Conservation (phyloP, 805 yeast species). For the Wickerhamomyces pijperi region DNA sequence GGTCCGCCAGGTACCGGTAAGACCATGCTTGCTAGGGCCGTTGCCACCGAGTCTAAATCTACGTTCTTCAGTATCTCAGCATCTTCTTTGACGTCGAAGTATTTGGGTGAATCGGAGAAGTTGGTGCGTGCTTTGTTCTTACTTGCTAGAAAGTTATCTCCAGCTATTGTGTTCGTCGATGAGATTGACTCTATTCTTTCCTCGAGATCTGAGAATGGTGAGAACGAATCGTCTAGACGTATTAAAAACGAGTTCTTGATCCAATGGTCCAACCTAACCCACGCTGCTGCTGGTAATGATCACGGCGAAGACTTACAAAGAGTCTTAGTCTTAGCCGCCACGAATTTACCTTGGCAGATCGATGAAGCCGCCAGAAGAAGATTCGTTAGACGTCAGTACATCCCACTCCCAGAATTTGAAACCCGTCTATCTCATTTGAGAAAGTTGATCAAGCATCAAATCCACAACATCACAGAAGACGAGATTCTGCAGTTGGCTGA, state of each 20-base stretch:
- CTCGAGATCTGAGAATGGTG: conserved; percentile 64
- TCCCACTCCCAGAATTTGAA: conserved; percentile 84
- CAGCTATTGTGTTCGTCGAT: conserved; percentile 90
- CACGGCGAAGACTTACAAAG: conserved; percentile 26
- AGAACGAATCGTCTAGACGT: conserved; percentile 82
- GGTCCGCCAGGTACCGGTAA: conserved; percentile 99
- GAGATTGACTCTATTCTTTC: conserved; percentile 89
- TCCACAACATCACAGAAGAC: conserved; percentile 47
- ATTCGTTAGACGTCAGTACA: conserved; percentile 85
- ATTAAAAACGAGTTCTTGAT: conserved; percentile 89
- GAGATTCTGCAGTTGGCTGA: conserved; percentile 54
- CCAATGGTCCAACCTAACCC: conserved; percentile 90
- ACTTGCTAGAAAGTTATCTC: conserved; percentile 78
- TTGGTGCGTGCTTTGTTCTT: conserved; percentile 81
- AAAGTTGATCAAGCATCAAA: conserved; percentile 60
- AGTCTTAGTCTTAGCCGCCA: conserved; percentile 87
- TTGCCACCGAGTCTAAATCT: conserved; percentile 90
- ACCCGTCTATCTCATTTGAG: conserved; percentile 67
- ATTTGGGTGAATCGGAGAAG: conserved; percentile 83
- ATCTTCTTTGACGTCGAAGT: conserved; percentile 76
- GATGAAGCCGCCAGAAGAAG: conserved; percentile 97
- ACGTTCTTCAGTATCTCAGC: conserved; percentile 91
- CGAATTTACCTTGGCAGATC: conserved; percentile 93
- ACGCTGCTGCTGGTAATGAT: conserved; percentile 65
- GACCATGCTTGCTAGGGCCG: conserved; percentile 96